These are phyloP conservation scores for Parastagonospora nodorum DNA, from an alignment of 2,329 filamentous ascomycete genomes.

Conservation along the genomic window DNA sequence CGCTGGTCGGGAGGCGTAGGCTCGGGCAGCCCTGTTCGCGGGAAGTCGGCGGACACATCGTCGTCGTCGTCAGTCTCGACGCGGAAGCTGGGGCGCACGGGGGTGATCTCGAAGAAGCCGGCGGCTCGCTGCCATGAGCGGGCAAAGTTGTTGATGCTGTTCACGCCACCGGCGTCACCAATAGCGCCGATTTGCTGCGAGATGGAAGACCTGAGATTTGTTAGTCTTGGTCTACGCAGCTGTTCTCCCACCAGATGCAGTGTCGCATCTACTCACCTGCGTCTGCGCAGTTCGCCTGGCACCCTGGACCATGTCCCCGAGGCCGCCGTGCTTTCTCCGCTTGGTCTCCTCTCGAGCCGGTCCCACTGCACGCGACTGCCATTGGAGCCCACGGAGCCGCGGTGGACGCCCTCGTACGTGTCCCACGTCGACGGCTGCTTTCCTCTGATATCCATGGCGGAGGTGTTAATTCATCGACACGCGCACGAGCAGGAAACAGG, in stretches of 20 bases:
- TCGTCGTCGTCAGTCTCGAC: conserved; percentile 44
- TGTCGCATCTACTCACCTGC: conserved; percentile 34
- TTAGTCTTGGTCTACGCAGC: not conserved
- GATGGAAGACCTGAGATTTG: conserved; percentile 50
- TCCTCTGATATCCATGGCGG: conserved; percentile 43
- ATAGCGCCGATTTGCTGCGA: conserved; percentile 56
- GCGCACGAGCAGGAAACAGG: conserved; percentile 1
- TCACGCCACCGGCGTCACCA: conserved; percentile 82
- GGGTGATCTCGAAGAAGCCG: conserved; percentile 84
- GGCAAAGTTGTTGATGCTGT: conserved; percentile 92
- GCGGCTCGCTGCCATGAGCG: conserved; percentile 91
- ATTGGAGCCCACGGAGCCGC: conserved; percentile 49
- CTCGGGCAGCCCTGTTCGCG: conserved; percentile 33
- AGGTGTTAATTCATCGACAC: not conserved
- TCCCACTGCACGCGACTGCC: conserved; percentile 47
- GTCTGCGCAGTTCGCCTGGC: conserved; percentile 40
- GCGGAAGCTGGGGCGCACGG: conserved; percentile 75
- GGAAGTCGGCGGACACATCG: conserved; percentile 40
- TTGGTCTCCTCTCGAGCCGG: conserved; percentile 37
- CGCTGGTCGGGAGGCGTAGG: conserved; percentile 43
- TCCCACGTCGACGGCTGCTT: conserved; percentile 54
- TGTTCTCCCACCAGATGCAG: no score
- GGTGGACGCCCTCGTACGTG: conserved; percentile 51
- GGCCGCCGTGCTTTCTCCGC: conserved; percentile 36
- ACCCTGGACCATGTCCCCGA: conserved; percentile 26